Evolutionary conservation across 495 filamentous ascomycete species (phyloP).

Genomic region (Cercophora samala): DNA sequence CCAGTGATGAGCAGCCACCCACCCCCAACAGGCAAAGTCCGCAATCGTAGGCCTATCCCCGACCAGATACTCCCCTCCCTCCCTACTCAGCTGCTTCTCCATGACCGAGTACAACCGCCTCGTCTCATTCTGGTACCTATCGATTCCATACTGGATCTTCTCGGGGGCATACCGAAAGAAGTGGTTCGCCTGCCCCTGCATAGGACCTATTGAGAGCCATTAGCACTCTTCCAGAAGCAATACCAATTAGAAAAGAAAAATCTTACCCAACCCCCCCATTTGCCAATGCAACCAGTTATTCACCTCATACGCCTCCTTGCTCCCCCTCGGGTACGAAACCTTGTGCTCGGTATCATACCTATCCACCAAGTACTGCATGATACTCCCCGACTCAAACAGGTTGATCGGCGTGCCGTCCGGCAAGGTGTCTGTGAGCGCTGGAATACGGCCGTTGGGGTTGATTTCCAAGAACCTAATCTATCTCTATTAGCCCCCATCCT

Average conservation of each 20-base stretch:
- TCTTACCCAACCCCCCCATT: slow-evolving; percentile 71
- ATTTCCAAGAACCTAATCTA: slow-evolving; percentile 87
- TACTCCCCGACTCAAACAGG: slow-evolving; percentile 80
- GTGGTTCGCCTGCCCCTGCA: slow-evolving; percentile 91
- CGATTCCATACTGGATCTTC: slow-evolving; percentile 79
- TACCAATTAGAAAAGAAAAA: too few species aligned
- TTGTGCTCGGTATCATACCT: slow-evolving; percentile 81
- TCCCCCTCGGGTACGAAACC: slow-evolving; percentile 72
- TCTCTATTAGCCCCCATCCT: too few species aligned
- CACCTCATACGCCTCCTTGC: slow-evolving; percentile 72
- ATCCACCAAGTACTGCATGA: slow-evolving; percentile 81
- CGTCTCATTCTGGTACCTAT: slow-evolving; percentile 79
- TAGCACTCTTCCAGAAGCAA: too few species aligned
- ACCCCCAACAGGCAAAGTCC: slow-evolving; percentile 79
- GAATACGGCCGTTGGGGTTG: slow-evolving; percentile 93
- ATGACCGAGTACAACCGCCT: slow-evolving; percentile 76
- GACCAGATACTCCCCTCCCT: slow-evolving; percentile 66
- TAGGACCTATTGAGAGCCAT: slow-evolving; percentile 45
- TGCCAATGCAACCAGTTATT: slow-evolving; percentile 67
- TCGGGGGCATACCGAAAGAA: slow-evolving; percentile 83
- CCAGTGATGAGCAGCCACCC: slow-evolving; percentile 60
- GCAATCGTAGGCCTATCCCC: slow-evolving; percentile 80
- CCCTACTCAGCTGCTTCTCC: slow-evolving; percentile 64
- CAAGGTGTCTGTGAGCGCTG: slow-evolving; percentile 80
- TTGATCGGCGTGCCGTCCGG: slow-evolving; percentile 67